Evolutionary conservation across 192 early-diverging fungal genomes (phyloP).

Genomic region (Coemansia aciculifera): DNA sequence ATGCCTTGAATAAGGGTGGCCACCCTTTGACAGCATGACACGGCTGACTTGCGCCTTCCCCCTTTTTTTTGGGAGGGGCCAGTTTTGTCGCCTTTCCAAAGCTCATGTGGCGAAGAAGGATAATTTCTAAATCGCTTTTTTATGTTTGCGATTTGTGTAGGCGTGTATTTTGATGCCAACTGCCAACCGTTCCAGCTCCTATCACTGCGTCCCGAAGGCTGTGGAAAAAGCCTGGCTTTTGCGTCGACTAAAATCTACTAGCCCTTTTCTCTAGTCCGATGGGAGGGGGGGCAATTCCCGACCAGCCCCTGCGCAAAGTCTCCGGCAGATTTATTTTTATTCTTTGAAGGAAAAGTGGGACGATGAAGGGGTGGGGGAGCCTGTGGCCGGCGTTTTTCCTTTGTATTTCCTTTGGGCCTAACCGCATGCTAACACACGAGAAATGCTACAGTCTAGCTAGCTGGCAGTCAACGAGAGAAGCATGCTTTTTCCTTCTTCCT

Average conservation of each 20-base stretch:
- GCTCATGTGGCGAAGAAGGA: not conserved
- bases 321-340: not conserved
- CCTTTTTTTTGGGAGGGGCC: not conserved
- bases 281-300: not conserved
- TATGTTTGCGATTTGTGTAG: conserved; percentile 19
- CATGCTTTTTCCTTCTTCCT: not conserved
- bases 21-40: not conserved
- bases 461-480: conserved; percentile 1
- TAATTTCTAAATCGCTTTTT: conserved; percentile 1
- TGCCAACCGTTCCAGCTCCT: conserved; percentile 45
- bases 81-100: not conserved
- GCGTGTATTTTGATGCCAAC: conserved; percentile 44
- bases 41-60: not conserved
- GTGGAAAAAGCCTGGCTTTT: conserved; percentile 28
- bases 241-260: conserved; percentile 32
- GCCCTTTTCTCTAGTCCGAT: not conserved
- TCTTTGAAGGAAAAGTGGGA: not conserved
- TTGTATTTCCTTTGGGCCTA: not conserved
- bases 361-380: not conserved
- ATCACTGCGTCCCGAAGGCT: conserved; percentile 24
- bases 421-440: not conserved
- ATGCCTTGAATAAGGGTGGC: conserved; percentile 5
- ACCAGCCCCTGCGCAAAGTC: not conserved
- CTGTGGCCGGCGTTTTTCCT: conserved; percentile 7
- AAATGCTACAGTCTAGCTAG: conserved; percentile 3